A percentile compares a stretch with the other conserved stretches of the same genome.
Evolutionary conservation across 345 rosid species (phyloP).

Genomic region (Limnanthes douglasii): DNA sequence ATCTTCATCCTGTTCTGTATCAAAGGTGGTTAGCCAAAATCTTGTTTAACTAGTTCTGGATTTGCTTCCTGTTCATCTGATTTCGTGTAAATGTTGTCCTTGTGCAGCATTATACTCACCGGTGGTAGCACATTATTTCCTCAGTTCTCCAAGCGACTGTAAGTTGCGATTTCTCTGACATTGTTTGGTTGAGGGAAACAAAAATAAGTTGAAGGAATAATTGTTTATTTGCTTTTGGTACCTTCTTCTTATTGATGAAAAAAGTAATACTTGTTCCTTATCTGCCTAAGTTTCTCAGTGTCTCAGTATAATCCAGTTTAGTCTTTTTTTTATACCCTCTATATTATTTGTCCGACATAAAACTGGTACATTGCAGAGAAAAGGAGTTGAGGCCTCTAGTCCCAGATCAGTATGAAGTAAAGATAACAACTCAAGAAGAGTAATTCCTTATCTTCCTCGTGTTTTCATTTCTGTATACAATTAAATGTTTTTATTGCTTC

Average conservation of each 20-base stretch:
- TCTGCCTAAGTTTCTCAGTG: too few relatives aligned
- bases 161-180: conserved; percentile 17
- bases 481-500: neutral
- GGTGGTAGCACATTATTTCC: conserved; percentile 94
- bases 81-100: conserved; percentile 10
- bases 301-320: too few relatives aligned
- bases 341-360: too few relatives aligned
- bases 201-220: too few relatives aligned
- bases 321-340: too few relatives aligned
- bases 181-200: too few relatives aligned
- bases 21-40: conserved; percentile 39
- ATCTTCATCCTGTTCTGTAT: conserved; percentile 77
- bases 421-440: conserved; percentile 83
- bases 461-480: neutral
- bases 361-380: conserved; percentile 32
- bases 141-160: conserved; percentile 69
- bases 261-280: too few relatives aligned
- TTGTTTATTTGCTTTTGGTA: too few relatives aligned
- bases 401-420: conserved; percentile 66
- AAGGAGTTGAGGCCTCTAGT: conserved; percentile 90
- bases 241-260: too few relatives aligned
- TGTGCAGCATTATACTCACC: conserved; percentile 67
- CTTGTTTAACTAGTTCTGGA: neutral
- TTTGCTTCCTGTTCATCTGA: neutral
- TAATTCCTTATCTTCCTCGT: conserved; percentile 17